Conservation (phyloP, 441 rosid species). For the Sinapis alba region DNA sequence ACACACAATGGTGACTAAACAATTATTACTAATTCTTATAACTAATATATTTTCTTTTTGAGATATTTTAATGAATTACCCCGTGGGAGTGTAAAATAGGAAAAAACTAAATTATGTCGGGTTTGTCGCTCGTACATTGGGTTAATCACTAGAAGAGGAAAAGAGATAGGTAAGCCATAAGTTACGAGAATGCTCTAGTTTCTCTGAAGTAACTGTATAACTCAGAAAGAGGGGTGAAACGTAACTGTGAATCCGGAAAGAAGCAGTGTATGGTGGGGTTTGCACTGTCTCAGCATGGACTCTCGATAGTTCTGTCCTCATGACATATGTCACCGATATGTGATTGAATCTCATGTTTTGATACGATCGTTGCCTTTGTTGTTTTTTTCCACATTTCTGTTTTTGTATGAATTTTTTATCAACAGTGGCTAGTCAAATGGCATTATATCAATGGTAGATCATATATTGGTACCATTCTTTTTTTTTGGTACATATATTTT, state of each 20-base stretch:
- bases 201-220: not conserved
- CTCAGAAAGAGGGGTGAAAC: conserved; percentile 33
- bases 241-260: conserved; percentile 32
- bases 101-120: not conserved
- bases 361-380: not conserved
- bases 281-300: conserved; percentile 55
- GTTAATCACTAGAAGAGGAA: conserved; percentile 7
- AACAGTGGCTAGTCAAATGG: not conserved
- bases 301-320: conserved; percentile 48
- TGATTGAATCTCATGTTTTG: not conserved
- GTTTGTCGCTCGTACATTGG: conserved; percentile 25
- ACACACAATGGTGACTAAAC: conserved; percentile 18
- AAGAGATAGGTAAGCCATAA: not conserved
- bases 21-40: not conserved
- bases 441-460: not conserved
- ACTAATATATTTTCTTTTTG: not conserved
- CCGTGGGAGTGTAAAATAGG: conserved; percentile 9
- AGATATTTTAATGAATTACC: not conserved
- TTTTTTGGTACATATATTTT: not conserved
- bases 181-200: conserved; percentile 44
- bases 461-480: not conserved
- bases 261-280: conserved; percentile 53
- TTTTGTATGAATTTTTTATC: not conserved
- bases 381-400: not conserved
- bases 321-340: conserved; percentile 28